Conservation (phyloP, 2,329 filamentous ascomycete genomes). For the Penicillium sp. region DNA sequence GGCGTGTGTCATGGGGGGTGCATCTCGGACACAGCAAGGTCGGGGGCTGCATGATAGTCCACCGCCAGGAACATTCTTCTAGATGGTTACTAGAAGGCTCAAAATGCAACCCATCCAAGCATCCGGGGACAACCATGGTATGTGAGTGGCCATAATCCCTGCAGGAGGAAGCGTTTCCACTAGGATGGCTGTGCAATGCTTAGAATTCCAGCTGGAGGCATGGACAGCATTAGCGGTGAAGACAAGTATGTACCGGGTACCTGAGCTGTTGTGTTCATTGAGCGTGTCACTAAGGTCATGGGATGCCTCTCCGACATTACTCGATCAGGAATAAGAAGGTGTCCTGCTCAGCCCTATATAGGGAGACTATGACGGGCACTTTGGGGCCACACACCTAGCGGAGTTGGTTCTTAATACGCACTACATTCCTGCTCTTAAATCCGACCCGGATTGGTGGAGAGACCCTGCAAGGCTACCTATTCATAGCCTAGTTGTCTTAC, state of each 20-base stretch:
- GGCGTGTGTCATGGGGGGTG: constrained; percentile 4
- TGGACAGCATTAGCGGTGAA: constrained; percentile 25
- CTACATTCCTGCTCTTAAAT: background rate
- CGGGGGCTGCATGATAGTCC: constrained; percentile 17
- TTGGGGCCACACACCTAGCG: background rate
- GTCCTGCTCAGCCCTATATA: constrained; percentile 11
- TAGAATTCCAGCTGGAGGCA: constrained; percentile 17
- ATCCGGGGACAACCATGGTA: constrained; percentile 19
- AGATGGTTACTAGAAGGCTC: constrained; percentile 33
- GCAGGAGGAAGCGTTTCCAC: constrained; percentile 11
- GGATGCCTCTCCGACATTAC: background rate
- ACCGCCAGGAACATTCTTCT: constrained; percentile 32
- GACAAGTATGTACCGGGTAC: constrained; percentile 9
- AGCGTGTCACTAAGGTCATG: constrained; percentile 2
- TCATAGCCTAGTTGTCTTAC: constrained; percentile 9
- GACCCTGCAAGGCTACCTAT: constrained; percentile 9
- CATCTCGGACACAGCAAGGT: constrained; percentile 7
- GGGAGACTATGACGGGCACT: background rate
- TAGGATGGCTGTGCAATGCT: constrained; percentile 19
- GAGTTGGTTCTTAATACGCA: background rate
- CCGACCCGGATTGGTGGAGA: background rate
- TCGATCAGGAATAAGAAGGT: constrained; percentile 10
- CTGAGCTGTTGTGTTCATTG: constrained; percentile 9
- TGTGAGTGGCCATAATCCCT: constrained; percentile 21
- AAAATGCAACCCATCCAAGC: constrained; percentile 22